Base-by-base conservation (phyloP, 805 yeast species). In the Kluyveromyces starmeri region DNA sequence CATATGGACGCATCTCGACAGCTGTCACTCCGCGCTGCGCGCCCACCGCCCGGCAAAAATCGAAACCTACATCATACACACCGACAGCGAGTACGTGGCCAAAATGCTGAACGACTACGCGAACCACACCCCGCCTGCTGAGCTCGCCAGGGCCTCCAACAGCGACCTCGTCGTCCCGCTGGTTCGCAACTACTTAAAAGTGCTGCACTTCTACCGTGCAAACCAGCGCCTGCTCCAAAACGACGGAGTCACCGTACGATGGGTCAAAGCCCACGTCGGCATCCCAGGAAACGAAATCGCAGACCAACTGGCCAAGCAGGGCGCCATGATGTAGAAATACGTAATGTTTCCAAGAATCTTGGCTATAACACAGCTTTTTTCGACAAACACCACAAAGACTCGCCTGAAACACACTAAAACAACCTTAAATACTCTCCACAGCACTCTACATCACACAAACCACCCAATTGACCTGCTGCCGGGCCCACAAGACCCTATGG, bases 251-350 rank as follows among this genome's bases (percentile, higher is more conserved):
- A 50, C 57, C 4, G 50, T 85, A 18, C 54, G 50, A 4, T 75
- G 89, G 63, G 89, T 84, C 4, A 64, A 60, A 38, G 95, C 89
- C 0, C 96, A 88, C 53, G 55, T 65, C 12, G 88, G 83, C 1
- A 58, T 62, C 23, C 53, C 48, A 9, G 96, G 95, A 0, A 88
- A 86, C 50, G 85, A 76, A 40, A 63, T 52, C 48, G 96, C 95
- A 0, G 95, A 86, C 51, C 50, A 49, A 32, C 60, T 86, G 31
- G 96, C 96, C 2, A 78, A 69, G 37, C 34, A 44, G n/a, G 92
- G 83, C 7, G 78, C 78, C 11, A 65, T 61, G 36, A 42, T n/a
- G n/a, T n/a, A n/a, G n/a, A n/a, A n/a, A n/a, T n/a, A n/a, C n/a
- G n/a, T n/a, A n/a, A n/a, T n/a, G n/a, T n/a, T n/a, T n/a, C n/a